These are phyloP conservation scores for Excoecaria agallocha DNA, from an alignment of 345 rosid genomes.

Conservation along the genomic window DNA sequence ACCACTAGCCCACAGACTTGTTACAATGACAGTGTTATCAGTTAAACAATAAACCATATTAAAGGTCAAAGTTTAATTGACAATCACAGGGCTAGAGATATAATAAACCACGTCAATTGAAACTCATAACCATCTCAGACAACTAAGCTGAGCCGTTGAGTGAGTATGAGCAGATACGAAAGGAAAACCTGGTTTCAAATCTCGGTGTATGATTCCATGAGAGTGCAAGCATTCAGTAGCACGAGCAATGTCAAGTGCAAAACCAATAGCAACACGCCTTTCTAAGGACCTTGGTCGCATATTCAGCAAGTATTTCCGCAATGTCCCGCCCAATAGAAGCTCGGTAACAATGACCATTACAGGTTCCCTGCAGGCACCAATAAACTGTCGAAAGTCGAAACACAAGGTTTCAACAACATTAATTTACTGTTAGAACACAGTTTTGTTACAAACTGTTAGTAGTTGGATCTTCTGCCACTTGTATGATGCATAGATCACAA, in stretches of 20 bases:
- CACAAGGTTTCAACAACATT: constrained; percentile 6
- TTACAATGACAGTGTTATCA: too few species aligned
- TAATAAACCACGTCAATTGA: too few species aligned
- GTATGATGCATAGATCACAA: not conserved
- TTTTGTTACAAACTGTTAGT: not conserved
- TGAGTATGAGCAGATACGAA: not conserved
- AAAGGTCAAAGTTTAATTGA: too few species aligned
- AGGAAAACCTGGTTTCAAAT: constrained; percentile 56
- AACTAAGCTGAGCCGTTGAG: too few species aligned
- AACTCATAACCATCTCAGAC: too few species aligned
- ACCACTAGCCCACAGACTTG: too few species aligned
- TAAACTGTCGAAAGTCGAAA: constrained; percentile 16
- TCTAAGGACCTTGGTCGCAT: constrained; percentile 71
- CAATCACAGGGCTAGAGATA: too few species aligned
- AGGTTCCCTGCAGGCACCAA: constrained; percentile 25
- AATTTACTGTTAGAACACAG: constrained; percentile 18
- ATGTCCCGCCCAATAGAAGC: constrained; percentile 34
- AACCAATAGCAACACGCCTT: constrained; percentile 39
- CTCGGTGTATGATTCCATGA: constrained; percentile 64
- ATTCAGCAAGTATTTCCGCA: constrained; percentile 73
- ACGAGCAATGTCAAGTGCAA: too few species aligned
- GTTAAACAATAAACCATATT: too few species aligned
- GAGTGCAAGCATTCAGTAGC: too few species aligned
- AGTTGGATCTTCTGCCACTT: constrained; percentile 7
- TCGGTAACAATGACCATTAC: constrained; percentile 24